phyloP scores from a whole-genome alignment of 2,329 filamentous ascomycete species.

The Exophiala mesophila region DNA sequence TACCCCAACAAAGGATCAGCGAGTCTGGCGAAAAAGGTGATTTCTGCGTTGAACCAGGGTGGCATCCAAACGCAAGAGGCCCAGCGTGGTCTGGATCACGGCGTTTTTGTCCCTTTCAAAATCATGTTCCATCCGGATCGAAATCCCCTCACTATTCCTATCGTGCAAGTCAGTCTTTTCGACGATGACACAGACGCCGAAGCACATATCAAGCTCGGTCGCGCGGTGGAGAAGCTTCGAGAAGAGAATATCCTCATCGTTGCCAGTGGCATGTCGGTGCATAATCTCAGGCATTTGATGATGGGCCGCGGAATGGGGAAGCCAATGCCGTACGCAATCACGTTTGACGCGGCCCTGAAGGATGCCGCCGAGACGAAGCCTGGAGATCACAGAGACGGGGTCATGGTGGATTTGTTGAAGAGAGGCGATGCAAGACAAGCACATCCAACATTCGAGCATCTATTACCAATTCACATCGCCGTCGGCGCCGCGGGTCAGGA shows the following conservation, averaged over 20 bases:
- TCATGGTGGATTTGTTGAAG: constrained; percentile 44
- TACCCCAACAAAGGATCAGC: constrained; percentile 62
- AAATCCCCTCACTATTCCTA: constrained; percentile 61
- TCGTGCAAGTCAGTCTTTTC: constrained; percentile 70
- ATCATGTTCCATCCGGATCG: constrained; percentile 53
- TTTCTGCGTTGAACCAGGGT: constrained; percentile 50
- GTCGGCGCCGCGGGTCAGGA: constrained; percentile 52
- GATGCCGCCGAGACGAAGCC: constrained; percentile 53
- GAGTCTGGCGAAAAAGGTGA: constrained; percentile 55
- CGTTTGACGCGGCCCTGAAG: constrained; percentile 64
- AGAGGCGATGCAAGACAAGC: constrained; percentile 54
- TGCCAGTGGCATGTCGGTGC: constrained; percentile 69
- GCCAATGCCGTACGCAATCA: constrained; percentile 54
- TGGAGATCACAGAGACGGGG: constrained; percentile 37
- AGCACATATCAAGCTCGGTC: constrained; percentile 63
- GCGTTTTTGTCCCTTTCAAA: constrained; percentile 67
- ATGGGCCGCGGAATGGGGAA: constrained; percentile 32
- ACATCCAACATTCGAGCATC: constrained; percentile 61
- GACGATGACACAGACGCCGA: constrained; percentile 55
- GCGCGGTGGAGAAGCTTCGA: constrained; percentile 60
- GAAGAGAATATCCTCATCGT: constrained; percentile 65
- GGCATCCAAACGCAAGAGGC: constrained; percentile 58
- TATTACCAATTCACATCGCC: constrained; percentile 56
- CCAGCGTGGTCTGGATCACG: constrained; percentile 66
- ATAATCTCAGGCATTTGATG: constrained; percentile 58